Base-by-base conservation (phyloP, 805 yeast species). In the Lachancea sp. region DNA sequence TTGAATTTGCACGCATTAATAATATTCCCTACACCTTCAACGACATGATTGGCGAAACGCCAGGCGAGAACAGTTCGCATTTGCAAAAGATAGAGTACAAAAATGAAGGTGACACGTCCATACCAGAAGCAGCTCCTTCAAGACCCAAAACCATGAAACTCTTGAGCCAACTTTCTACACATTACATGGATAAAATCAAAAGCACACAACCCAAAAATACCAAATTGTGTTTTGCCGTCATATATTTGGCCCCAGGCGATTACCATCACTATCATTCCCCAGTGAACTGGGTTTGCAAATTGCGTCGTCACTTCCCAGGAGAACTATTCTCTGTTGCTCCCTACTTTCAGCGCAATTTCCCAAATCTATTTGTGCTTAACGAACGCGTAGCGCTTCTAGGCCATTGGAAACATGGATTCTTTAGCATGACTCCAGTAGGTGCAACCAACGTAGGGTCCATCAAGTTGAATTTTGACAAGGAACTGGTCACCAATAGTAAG, bases 401-500 rank as follows among this genome's bases (percentile, higher is more conserved):
- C 1, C 81, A 87, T 58, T 93, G 99, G 99, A 86, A 85, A 61
- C 77, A 93, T 62, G 99, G 99, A 0, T 93, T 93, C 57, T 93
- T 93, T 69, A 83, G 95, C 52, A 93, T 93, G 99, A 91, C 96
- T 0, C 97, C 99, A 0, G 99, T 93, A 11, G 99, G 99, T 12
- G 99, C 99, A 19, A 93, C 99, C 2, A 93, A 93, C 67, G 99
- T 93, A 26, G 99, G 99, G 5, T 84, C 95, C 57, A 93, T 93
- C 53, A 81, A 84, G 48, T 75, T 93, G 53, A 88, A 90, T 60
- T 93, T 93, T 58, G 99, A 93, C 66, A 82, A 83, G 67, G 90
- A 86, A 58, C 75, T 93, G 58, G 76, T 82, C 32, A 93, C 99
- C 12, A 93, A 93, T 63, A 81, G 79, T 27, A 73, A 75, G 37